Evolutionary conservation across 371 early-diverging fungal species (phyloP).

Genomic region (Coemansia sp.): DNA sequence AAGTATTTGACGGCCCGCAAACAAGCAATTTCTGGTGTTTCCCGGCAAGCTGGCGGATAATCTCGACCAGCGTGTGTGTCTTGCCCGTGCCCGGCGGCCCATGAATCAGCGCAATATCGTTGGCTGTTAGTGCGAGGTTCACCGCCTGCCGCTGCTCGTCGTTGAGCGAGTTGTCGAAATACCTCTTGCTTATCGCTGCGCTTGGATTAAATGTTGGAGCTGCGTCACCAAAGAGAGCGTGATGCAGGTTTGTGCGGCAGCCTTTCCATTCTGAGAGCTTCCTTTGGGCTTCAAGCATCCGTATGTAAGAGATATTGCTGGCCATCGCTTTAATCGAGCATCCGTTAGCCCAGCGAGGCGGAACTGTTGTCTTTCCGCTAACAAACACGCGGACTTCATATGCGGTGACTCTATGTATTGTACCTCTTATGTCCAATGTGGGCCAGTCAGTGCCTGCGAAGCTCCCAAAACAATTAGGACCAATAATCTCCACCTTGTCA

Average conservation of each 20-base stretch:
- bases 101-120: slow-evolving; percentile 78
- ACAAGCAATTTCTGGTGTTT: slow-evolving; percentile 76
- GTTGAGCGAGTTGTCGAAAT: slow-evolving; percentile 69
- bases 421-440: no score
- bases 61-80: slow-evolving; percentile 85
- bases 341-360: slow-evolving; percentile 60
- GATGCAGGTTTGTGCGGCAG: slow-evolving; percentile 27
- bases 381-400: slow-evolving; percentile 62
- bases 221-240: slow-evolving; percentile 49
- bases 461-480: neutral
- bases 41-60: slow-evolving; percentile 75
- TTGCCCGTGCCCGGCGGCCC: slow-evolving; percentile 95
- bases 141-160: slow-evolving; percentile 76
- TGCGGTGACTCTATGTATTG: slow-evolving; percentile 53
- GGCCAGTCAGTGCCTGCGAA: no score
- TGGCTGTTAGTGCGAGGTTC: slow-evolving; percentile 60
- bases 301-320: slow-evolving; percentile 74
- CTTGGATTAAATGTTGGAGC: slow-evolving; percentile 43
- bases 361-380: slow-evolving; percentile 57
- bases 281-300: slow-evolving; percentile 55
- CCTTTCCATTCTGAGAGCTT: slow-evolving; percentile 1
- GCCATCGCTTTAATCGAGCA: slow-evolving; percentile 71
- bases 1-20: slow-evolving; percentile 91
- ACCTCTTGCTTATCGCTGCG: slow-evolving; percentile 18
- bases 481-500: slow-evolving; percentile 60